Evolutionary conservation across 108 stramenopile genomes (phyloP).

Genomic region (Schizochytrium sp.): DNA sequence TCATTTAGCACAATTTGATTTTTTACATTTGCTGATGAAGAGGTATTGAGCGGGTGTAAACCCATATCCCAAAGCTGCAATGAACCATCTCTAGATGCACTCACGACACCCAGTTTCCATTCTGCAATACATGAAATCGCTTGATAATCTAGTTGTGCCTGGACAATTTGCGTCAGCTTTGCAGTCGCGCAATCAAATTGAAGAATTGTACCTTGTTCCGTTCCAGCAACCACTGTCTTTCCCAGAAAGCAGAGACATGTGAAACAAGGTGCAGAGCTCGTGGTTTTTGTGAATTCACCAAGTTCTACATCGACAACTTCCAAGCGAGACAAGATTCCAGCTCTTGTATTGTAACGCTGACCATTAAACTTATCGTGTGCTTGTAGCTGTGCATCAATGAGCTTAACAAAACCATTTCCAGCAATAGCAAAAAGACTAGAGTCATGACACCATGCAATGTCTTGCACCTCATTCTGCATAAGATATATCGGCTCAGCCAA

Average conservation of each 20-base stretch:
- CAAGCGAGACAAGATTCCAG: too few species aligned
- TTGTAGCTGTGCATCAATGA: not conserved
- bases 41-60: not conserved
- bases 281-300: not conserved
- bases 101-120: constrained; percentile 28
- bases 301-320: not conserved
- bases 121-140: not conserved
- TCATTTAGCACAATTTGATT: not conserved
- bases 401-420: not conserved
- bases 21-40: not conserved
- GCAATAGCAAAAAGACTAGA: not conserved
- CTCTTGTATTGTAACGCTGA: too few species aligned
- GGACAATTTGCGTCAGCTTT: not conserved
- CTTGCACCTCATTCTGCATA: not conserved
- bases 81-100: not conserved
- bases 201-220: not conserved
- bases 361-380: too few species aligned
- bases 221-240: not conserved
- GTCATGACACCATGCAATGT: not conserved
- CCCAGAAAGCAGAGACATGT: constrained; percentile 44
- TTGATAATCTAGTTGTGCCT: not conserved
- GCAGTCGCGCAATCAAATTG: not conserved
- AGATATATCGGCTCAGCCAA: not conserved
- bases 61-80: constrained; percentile 50
- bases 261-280: not conserved